Conservation (phyloP, 2,329 filamentous ascomycete species). For the Gliomastix tumulicola region DNA sequence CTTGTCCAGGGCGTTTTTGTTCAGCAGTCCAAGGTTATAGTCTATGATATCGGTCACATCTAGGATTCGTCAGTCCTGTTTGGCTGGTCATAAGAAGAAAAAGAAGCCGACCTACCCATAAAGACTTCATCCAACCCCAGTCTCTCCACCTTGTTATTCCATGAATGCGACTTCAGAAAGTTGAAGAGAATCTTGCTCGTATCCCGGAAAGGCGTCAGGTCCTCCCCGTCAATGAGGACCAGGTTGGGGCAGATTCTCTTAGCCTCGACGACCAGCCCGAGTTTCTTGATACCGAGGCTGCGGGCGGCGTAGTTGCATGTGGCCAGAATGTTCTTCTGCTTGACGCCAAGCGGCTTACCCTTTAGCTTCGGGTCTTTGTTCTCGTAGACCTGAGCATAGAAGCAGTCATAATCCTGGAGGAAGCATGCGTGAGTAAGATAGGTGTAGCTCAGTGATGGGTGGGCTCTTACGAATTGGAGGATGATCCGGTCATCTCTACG, state of each 20-base stretch:
- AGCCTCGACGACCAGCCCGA: slow-evolving; percentile 80
- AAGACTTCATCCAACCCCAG: slow-evolving; percentile 86
- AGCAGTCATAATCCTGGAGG: slow-evolving; percentile 72
- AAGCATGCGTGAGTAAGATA: background rate
- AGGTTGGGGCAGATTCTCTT: slow-evolving; percentile 75
- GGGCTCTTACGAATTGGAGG: slow-evolving; percentile 66
- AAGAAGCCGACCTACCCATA: slow-evolving; percentile 26
- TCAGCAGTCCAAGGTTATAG: slow-evolving; percentile 71
- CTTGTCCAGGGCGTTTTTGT: slow-evolving; percentile 50
- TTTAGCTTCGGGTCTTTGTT: slow-evolving; percentile 69
- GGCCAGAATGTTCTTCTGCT: slow-evolving; percentile 88
- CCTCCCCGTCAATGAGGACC: slow-evolving; percentile 80
- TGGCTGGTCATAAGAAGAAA: background rate
- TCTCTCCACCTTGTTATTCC: slow-evolving; percentile 71
- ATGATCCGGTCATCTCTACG: slow-evolving; percentile 62
- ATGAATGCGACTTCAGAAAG: slow-evolving; percentile 66
- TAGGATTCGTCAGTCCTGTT: too few relatives aligned
- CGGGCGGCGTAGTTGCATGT: slow-evolving; percentile 94
- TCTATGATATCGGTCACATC: slow-evolving; percentile 83
- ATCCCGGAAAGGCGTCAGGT: slow-evolving; percentile 77
- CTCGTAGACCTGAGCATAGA: slow-evolving; percentile 90
- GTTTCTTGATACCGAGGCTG: slow-evolving; percentile 64
- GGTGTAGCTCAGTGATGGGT: slow-evolving; percentile 4
- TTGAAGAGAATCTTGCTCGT: slow-evolving; percentile 74
- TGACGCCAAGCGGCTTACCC: slow-evolving; percentile 69